These are phyloP conservation scores for Truncatella angustata DNA, from an alignment of 2,329 filamentous ascomycete species.

Conservation along the genomic window DNA sequence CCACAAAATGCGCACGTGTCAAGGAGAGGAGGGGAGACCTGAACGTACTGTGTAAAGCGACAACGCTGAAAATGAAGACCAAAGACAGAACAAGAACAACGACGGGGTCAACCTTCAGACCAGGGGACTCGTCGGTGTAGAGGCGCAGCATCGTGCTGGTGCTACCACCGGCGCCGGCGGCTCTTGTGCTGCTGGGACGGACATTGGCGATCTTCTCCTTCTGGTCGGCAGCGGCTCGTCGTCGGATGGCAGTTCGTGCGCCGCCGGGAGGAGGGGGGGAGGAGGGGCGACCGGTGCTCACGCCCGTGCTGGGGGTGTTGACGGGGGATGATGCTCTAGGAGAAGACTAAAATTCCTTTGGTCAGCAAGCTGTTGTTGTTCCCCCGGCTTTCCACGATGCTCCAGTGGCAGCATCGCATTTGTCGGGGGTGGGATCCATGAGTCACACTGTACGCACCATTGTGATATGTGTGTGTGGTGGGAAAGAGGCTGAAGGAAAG, in stretches of 20 bases:
- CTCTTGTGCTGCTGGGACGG: constrained; percentile 85
- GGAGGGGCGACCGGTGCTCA: constrained; percentile 71
- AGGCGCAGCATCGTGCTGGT: constrained; percentile 99
- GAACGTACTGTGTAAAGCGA: constrained; percentile 91
- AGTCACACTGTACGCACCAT: constrained; percentile 16
- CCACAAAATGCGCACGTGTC: constrained; percentile 13
- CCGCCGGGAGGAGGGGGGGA: constrained; percentile 90
- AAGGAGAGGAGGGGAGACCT: not conserved
- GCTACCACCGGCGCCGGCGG: constrained; percentile 91
- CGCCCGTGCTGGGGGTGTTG: constrained; percentile 60
- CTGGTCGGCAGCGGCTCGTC: constrained; percentile 93
- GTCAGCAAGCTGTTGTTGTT: not conserved
- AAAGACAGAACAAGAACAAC: constrained; percentile 94
- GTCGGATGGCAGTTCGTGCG: constrained; percentile 90
- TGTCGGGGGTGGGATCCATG: not conserved
- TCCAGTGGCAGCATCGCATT: not conserved
- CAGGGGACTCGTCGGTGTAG: constrained; percentile 97
- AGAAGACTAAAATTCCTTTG: constrained; percentile 45
- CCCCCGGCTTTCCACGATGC: not conserved
- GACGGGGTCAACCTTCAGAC: constrained; percentile 95
- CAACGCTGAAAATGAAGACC: constrained; percentile 98
- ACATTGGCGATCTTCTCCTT: constrained; percentile 97
- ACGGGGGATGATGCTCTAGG: constrained; percentile 60
- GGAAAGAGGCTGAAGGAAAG: constrained; percentile 15
- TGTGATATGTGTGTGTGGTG: constrained; percentile 10